These are phyloP conservation scores for Hysterangium stoloniferum DNA, from an alignment of 768 basidiomycete genomes.

Conservation along the genomic window DNA sequence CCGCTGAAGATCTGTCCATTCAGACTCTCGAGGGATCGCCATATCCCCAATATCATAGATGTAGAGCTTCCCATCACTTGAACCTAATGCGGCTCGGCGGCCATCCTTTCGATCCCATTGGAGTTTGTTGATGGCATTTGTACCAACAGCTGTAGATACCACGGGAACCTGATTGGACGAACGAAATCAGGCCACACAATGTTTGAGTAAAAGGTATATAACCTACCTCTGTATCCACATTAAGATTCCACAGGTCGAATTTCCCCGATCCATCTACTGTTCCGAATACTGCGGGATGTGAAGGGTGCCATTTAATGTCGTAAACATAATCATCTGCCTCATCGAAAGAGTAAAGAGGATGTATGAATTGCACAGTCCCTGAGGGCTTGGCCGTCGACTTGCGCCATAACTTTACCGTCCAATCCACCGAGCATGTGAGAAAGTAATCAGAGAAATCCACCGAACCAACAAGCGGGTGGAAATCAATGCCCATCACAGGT, in stretches of 20 bases:
- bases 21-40: conserved; percentile 78
- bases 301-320: conserved; percentile 97
- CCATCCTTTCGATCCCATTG: conserved; percentile 95
- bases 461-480: conserved; percentile 86
- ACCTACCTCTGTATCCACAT: conserved; percentile 90
- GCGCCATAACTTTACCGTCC: conserved; percentile 98
- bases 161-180: conserved; percentile 65
- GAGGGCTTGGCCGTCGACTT: conserved; percentile 71
- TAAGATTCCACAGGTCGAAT: conserved; percentile 97
- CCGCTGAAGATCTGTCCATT: conserved; percentile 92
- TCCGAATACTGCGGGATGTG: conserved; percentile 90
- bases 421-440: conserved; percentile 88
- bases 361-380: conserved; percentile 38
- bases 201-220: not conserved
- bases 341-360: conserved; percentile 88
- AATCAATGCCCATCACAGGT: conserved; percentile 89
- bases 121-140: conserved; percentile 88
- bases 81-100: conserved; percentile 80
- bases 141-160: conserved; percentile 76
- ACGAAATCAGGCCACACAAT: conserved; percentile 1
- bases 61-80: conserved; percentile 87
- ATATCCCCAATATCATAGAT: conserved; percentile 94
- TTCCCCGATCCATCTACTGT: conserved; percentile 91
- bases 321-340: conserved; percentile 99
- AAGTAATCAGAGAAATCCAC: conserved; percentile 96